Evolutionary conservation across 768 basidiomycete species (phyloP).

Genomic region (Lactifluus hygrophoroides): DNA sequence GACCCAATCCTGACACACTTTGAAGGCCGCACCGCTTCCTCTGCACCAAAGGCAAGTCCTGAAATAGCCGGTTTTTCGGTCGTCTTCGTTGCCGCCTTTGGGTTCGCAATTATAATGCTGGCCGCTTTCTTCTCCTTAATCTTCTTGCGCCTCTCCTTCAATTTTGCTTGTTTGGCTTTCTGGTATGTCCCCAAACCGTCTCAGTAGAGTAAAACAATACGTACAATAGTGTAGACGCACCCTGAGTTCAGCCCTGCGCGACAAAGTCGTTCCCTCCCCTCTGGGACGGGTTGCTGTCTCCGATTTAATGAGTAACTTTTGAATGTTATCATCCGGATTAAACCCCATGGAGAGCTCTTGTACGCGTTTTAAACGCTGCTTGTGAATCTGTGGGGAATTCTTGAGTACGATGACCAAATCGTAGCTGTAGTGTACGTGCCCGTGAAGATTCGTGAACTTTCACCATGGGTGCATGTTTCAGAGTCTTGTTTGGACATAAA

Average conservation of each 20-base stretch:
- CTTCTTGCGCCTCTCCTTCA: constrained; percentile 41
- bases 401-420: not conserved
- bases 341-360: constrained; percentile 32
- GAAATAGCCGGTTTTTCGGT: not conserved
- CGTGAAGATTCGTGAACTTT: constrained; percentile 49
- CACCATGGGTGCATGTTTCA: constrained; percentile 52
- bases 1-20: not conserved
- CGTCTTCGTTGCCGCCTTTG: constrained; percentile 11
- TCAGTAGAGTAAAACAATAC: not conserved
- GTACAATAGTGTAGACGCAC: constrained; percentile 30
- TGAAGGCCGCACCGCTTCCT: not conserved
- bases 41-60: not conserved
- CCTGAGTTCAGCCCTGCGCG: constrained; percentile 57
- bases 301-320: constrained; percentile 27
- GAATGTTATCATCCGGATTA: constrained; percentile 40
- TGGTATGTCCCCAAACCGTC: constrained; percentile 21
- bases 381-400: constrained; percentile 44
- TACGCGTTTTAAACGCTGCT: constrained; percentile 49
- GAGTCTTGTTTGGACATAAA: constrained; percentile 62
- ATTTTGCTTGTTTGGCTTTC: constrained; percentile 38
- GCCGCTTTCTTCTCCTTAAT: constrained; percentile 39
- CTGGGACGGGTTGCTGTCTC: constrained; percentile 1
- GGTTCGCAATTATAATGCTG: constrained; percentile 27
- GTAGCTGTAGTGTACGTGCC: constrained; percentile 41
- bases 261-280: constrained; percentile 24